Percentiles rank a stretch among this genome's conserved stretches.
Evolutionary conservation across 2,329 filamentous ascomycete species (phyloP).

Genomic region (Pyrenophora seminiperda): DNA sequence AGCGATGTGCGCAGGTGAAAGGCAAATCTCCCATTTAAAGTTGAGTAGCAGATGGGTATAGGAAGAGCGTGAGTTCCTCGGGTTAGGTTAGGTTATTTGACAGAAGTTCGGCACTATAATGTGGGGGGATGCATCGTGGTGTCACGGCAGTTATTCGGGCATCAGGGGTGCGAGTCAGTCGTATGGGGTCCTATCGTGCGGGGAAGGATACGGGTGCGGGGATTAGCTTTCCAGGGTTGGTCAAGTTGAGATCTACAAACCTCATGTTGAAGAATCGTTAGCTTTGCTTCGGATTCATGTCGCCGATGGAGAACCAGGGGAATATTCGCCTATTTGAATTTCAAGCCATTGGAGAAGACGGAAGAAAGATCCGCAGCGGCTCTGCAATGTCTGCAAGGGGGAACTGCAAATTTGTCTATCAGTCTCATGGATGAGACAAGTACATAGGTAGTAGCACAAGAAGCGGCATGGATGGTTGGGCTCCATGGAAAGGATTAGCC

Average conservation of each 20-base stretch:
- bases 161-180: neutral
- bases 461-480: no score
- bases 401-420: neutral
- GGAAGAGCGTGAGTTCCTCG: neutral
- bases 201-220: slow-evolving; percentile 14
- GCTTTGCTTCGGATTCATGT: slow-evolving; percentile 3
- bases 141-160: slow-evolving; percentile 2
- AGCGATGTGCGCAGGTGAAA: neutral
- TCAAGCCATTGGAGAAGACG: neutral
- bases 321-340: neutral
- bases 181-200: slow-evolving; percentile 10
- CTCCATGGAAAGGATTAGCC: no score
- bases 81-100: no score
- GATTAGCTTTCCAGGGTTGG: neutral
- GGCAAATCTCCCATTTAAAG: neutral
- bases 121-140: slow-evolving; percentile 8
- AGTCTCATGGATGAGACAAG: no score
- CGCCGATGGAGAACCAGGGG: slow-evolving; percentile 1
- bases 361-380: neutral
- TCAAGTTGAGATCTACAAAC: neutral
- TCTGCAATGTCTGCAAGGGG: neutral
- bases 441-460: no score
- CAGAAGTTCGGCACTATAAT: slow-evolving; percentile 8
- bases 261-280: neutral
- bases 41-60: neutral